Percentiles rank a stretch among this genome's conserved stretches.
Evolutionary conservation across 1,284 basidiomycete species (phyloP).

Genomic region (Malassezia caprae): DNA sequence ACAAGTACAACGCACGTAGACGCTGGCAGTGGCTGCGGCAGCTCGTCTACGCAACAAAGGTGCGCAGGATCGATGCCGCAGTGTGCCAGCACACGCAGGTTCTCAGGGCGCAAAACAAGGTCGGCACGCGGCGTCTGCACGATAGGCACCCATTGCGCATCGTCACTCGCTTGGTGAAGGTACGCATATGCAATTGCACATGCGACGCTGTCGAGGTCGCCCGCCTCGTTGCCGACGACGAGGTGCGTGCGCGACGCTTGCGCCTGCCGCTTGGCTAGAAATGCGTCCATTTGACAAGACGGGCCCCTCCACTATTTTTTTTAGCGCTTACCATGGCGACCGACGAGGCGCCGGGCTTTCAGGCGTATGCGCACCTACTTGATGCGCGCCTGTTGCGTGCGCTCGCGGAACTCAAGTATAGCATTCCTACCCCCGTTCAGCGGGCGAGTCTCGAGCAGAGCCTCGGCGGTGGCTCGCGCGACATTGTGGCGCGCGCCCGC

Average conservation of each 20-base stretch:
- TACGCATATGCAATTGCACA: conserved; percentile 21
- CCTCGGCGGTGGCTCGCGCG: conserved; percentile 63
- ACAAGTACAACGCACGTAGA: conserved; percentile 64
- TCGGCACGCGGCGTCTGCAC: conserved; percentile 61
- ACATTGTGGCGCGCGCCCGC: conserved; percentile 83
- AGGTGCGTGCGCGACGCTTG: background rate
- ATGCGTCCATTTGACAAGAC: background rate
- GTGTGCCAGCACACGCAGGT: conserved; percentile 52
- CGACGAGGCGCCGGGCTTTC: conserved; percentile 17
- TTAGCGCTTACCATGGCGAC: conserved; percentile 2
- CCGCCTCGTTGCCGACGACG: conserved; percentile 27
- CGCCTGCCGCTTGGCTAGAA: background rate
- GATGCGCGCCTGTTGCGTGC: conserved; percentile 64
- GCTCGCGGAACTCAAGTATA: conserved; percentile 68
- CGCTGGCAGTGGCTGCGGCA: conserved; percentile 50
- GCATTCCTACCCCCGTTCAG: conserved; percentile 72
- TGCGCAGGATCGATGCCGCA: conserved; percentile 43
- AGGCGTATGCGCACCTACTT: conserved; percentile 58
- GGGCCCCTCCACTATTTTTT: background rate
- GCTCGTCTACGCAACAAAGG: conserved; percentile 35
- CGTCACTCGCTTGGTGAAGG: conserved; percentile 4
- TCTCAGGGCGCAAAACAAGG: conserved; percentile 71
- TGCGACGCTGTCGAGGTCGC: conserved; percentile 26
- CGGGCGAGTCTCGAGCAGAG: conserved; percentile 68
- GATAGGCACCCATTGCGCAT: conserved; percentile 55